Base-by-base conservation (phyloP, 306 rosid species). In the Phaseolus lunatus region DNA sequence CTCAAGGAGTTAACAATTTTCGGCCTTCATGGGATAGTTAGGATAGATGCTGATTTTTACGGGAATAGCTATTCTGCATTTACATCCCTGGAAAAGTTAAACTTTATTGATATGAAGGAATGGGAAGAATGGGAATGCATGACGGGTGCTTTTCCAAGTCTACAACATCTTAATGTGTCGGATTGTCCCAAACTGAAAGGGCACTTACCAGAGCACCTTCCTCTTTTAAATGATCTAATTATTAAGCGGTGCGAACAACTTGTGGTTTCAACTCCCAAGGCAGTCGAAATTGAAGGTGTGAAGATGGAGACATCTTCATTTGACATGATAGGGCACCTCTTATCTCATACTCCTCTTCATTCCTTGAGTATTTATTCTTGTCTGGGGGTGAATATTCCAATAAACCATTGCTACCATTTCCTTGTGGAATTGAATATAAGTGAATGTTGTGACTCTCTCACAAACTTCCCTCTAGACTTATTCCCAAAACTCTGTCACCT, bases 151-250 rank as follows among this genome's bases (percentile, higher is more conserved):
- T 58, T 58, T 27, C 66, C 39, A 58, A 0, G 27, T 11, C 63
- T 56, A 12, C 9, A 12, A 5, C 0, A 2, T 23, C 9, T 56
- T 54, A 10, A 0, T 54, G 0, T 54, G 2, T 2, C 0, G n/a
- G 0, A 4, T 0, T 56, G 63, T 24, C 63, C 62, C 29, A 54
- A 54, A 7, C 31, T 54, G 5, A 53, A 19, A 53, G 59, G 15
- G 59, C 5, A 53, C 6, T 20, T 53, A 29, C 59, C 59, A 8
- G 27, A 53, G 2, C 5, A 20, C 9, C 59, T 53, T 20, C 3
- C 5, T 9, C 14, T 9, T 9, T 53, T 53, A 20, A 53, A 53
- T 0, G 0, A 2, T 0, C 6, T 53, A 53, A 0, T 0, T 0
- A 53, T 53, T 20, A 0, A 0, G 1, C 13, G 0, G 0, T 53